phyloP scores from a whole-genome alignment of 352 stramenopile genomes.

The Vaucheria bursata region DNA sequence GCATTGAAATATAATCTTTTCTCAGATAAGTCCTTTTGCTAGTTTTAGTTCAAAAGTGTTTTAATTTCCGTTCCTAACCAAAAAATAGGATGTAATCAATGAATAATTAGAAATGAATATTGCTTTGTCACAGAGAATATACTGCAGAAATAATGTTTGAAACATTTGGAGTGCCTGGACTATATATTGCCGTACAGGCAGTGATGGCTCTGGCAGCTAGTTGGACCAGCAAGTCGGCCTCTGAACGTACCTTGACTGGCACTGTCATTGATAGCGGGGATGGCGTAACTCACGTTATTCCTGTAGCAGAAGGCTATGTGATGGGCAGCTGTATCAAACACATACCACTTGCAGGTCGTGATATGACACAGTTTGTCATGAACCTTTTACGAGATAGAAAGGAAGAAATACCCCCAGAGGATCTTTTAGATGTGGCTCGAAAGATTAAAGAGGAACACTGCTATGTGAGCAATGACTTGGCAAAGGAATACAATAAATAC shows the following conservation, averaged over 20 bases:
- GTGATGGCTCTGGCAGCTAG: slow-evolving; percentile 84
- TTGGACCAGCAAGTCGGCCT: slow-evolving; percentile 72
- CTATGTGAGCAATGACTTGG: slow-evolving; percentile 86
- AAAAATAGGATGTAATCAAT: no score
- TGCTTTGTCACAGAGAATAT: slow-evolving; percentile 58
- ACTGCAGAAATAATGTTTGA: slow-evolving; percentile 98
- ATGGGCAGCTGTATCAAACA: slow-evolving; percentile 87
- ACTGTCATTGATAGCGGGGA: slow-evolving; percentile 87
- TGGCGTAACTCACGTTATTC: slow-evolving; percentile 85
- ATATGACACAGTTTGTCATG: slow-evolving; percentile 90
- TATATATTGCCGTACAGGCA: slow-evolving; percentile 92
- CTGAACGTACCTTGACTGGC: slow-evolving; percentile 76
- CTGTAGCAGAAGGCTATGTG: slow-evolving; percentile 86
- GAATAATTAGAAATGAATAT: no score
- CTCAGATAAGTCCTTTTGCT: no score
- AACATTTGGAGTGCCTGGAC: slow-evolving; percentile 93
- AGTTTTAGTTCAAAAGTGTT: no score
- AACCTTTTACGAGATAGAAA: slow-evolving; percentile 68
- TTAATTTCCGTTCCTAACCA: no score
- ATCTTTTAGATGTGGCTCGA: slow-evolving; percentile 73
- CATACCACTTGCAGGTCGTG: slow-evolving; percentile 79
- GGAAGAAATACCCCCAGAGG: slow-evolving; percentile 72
- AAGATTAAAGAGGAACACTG: slow-evolving; percentile 85
- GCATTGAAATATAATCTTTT: no score
- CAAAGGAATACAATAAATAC: slow-evolving; percentile 91